Base-by-base conservation (phyloP, 345 rosid species). In the Eutrema japonicum region DNA sequence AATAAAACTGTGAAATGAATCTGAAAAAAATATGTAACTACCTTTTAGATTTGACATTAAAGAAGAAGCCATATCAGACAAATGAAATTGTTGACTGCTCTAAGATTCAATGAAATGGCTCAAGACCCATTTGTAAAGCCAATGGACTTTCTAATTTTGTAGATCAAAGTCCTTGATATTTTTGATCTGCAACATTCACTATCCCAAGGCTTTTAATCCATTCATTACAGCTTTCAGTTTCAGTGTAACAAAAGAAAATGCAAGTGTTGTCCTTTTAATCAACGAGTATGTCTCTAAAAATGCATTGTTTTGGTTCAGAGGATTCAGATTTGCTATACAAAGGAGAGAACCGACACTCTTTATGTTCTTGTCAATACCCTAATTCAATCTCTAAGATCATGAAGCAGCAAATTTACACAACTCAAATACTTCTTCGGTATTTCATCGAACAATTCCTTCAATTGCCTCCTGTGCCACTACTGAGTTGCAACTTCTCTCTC, bases 41-140 rank as follows among this genome's bases (percentile, higher is more conserved):
- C 22, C 79, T 64, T 76, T 63, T 26, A 29, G 68, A 67, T 75
- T 60, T 68, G 74, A 75, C 73, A 45, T 8, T 53, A 67, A 59
- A 67, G 73, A 59, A 68, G 61, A 73, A 67, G 40, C 46, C 62
- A 57, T 58, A 51, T 48, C 61, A 22, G 10, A 41, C 35, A 40
- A 40, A 33, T 38, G 2, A 38, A 33, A 67, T 8, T 27, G 33
- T 51, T 52, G 7, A 50, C 12, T 37, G 26, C 41, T 22, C 12
- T n/a, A n/a, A 6, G 10, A 37, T 37, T 37, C 11, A 38, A 12
- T 32, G 14, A 64, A 46, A 71, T 8, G 49, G 66, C 36, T 66
- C 16, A 64, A 64, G 11, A 56, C 51, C 52, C 46, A 56, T 40
- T 48, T 22, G 8, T 22, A 36, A 56, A 43, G 63, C 22, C 41